phyloP scores from a whole-genome alignment of 2,329 filamentous ascomycete species.

The Ophiostoma triangulosporum region DNA sequence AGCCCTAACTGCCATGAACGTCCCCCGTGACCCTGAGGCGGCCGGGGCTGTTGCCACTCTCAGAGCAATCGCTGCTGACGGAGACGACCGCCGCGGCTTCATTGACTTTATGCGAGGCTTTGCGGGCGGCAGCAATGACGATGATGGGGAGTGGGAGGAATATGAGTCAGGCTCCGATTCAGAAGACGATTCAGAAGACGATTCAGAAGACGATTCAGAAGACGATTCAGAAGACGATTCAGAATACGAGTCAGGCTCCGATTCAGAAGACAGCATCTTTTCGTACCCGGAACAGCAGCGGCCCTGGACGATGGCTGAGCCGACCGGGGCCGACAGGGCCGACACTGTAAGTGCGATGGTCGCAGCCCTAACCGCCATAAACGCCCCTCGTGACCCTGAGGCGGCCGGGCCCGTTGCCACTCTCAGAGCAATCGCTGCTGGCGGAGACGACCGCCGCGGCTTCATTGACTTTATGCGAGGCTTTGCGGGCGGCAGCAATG shows the following conservation, averaged over 20 bases:
- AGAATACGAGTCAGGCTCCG: too few species aligned
- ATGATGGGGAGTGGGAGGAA: too few species aligned
- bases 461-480: not conserved
- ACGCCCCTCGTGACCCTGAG: not conserved
- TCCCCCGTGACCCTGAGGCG: not conserved
- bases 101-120: not conserved
- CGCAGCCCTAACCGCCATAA: not conserved
- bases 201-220: too few species aligned
- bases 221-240: too few species aligned
- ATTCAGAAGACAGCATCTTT: conserved; percentile 40
- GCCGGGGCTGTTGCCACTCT: not conserved
- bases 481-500: not conserved
- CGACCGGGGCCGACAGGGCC: conserved; percentile 3
- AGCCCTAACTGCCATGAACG: not conserved
- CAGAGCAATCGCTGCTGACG: not conserved
- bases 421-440: too few species aligned
- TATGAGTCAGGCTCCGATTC: too few species aligned
- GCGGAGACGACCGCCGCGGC: not conserved
- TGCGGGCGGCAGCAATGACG: not conserved
- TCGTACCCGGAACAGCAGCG: conserved; percentile 27
- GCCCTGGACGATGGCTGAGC: conserved; percentile 28
- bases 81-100: not conserved
- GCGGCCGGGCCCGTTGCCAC: not conserved
- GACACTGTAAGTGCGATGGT: not conserved
- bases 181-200: too few species aligned